A percentile compares a stretch with the other conserved stretches of the same genome.
These are phyloP conservation scores for Talaromyces nanjingensis DNA, from an alignment of 495 filamentous ascomycete genomes.

Conservation along the genomic window DNA sequence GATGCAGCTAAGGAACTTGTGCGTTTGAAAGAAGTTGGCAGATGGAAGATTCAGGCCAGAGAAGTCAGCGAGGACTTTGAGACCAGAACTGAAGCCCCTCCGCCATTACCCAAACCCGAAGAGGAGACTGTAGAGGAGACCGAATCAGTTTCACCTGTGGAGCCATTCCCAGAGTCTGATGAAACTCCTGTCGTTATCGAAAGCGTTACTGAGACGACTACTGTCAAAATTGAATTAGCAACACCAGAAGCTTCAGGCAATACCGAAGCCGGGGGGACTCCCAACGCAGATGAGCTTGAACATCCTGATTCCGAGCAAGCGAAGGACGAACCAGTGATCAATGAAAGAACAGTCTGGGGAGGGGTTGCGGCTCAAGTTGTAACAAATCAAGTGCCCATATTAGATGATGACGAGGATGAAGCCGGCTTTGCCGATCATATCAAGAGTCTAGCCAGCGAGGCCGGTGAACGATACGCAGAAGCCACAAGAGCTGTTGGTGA, in stretches of 20 bases:
- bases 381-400: conserved; percentile 40
- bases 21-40: conserved; percentile 74
- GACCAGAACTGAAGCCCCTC: conserved; percentile 43
- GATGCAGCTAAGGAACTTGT: conserved; percentile 74
- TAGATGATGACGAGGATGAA: conserved; percentile 49
- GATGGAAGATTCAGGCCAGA: conserved; percentile 73
- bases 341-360: conserved; percentile 41
- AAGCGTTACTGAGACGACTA: conserved; percentile 12
- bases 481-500: conserved; percentile 48
- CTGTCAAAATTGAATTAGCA: conserved; percentile 16
- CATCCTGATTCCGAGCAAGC: conserved; percentile 13
- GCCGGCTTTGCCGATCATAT: conserved; percentile 38
- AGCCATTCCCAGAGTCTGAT: conserved; percentile 12
- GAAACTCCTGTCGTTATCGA: conserved; percentile 11
- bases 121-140: conserved; percentile 25
- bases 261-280: conserved; percentile 2
- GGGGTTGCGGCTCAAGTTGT: conserved; percentile 50
- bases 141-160: conserved; percentile 12
- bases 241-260: conserved; percentile 17
- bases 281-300: conserved; percentile 3
- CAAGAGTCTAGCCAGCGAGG: conserved; percentile 43
- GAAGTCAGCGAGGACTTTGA: conserved; percentile 75
- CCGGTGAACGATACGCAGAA: conserved; percentile 42
- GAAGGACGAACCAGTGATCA: background rate
- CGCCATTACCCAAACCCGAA: conserved; percentile 33